These are phyloP conservation scores for Canavalia ensiformis DNA, from an alignment of 306 rosid genomes.

Conservation along the genomic window DNA sequence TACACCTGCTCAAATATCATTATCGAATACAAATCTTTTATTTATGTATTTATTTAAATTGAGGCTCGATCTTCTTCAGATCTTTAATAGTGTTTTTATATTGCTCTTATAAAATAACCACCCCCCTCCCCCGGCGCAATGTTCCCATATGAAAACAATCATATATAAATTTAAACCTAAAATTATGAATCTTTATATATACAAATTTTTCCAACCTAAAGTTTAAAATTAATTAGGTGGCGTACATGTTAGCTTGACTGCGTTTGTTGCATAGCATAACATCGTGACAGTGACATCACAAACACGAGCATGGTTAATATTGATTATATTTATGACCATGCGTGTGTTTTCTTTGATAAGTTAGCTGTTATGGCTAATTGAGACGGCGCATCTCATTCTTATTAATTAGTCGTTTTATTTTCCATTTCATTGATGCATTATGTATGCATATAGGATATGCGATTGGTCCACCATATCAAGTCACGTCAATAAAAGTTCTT, in stretches of 20 bases:
- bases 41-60: background rate
- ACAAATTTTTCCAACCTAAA: background rate
- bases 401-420: slow-evolving; percentile 5
- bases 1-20: slow-evolving; percentile 57
- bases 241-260: slow-evolving; percentile 2
- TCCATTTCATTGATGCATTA: background rate
- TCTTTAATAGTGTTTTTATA: slow-evolving; percentile 14
- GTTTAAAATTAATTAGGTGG: slow-evolving; percentile 3
- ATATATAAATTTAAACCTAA: slow-evolving; percentile 1
- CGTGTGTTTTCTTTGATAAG: slow-evolving; percentile 44
- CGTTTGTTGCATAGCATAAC: background rate
- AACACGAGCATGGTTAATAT: slow-evolving; percentile 40
- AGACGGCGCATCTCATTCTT: slow-evolving; percentile 35
- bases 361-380: background rate
- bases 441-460: background rate
- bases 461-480: slow-evolving; percentile 46
- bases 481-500: slow-evolving; percentile 46
- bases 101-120: background rate
- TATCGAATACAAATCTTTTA: background rate
- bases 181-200: background rate
- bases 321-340: slow-evolving; percentile 24
- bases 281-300: slow-evolving; percentile 41
- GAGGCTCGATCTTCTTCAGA: background rate
- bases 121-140: slow-evolving; percentile 1
- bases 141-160: slow-evolving; percentile 46